Percentiles rank a stretch among this genome's conserved stretches.
These are phyloP conservation scores for Melanogaster broomeanus DNA, from an alignment of 768 basidiomycete genomes.

Conservation along the genomic window DNA sequence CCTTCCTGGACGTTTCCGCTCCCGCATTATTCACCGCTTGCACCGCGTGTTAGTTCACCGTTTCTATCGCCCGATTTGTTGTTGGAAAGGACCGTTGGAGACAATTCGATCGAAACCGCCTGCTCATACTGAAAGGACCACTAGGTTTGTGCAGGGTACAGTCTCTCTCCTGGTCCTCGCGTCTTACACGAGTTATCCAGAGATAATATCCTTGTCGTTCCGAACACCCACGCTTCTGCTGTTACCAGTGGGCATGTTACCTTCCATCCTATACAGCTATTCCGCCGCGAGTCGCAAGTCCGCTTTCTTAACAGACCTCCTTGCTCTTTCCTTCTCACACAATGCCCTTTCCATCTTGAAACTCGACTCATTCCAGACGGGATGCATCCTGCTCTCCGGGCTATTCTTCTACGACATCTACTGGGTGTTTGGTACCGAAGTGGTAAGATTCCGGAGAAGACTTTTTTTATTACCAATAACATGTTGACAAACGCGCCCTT, in stretches of 20 bases:
- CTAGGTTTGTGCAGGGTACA: constrained; percentile 38
- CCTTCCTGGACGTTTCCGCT: background rate
- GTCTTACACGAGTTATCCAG: constrained; percentile 26
- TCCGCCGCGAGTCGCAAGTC: constrained; percentile 50
- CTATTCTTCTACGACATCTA: constrained; percentile 93
- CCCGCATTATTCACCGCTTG: background rate
- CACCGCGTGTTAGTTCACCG: constrained; percentile 42
- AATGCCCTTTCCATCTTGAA: constrained; percentile 78
- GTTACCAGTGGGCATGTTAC: constrained; percentile 59
- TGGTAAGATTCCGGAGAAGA: constrained; percentile 50
- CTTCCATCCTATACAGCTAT: constrained; percentile 66
- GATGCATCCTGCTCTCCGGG: constrained; percentile 76
- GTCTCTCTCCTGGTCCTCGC: background rate
- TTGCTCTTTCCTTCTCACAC: constrained; percentile 77
- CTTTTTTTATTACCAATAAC: background rate
- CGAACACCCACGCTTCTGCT: constrained; percentile 59
- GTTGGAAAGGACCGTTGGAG: constrained; percentile 60
- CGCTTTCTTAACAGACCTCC: constrained; percentile 73
- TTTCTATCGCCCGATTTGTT: constrained; percentile 49
- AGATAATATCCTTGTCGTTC: constrained; percentile 43
- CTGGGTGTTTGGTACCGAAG: constrained; percentile 91
- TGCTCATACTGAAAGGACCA: constrained; percentile 47
- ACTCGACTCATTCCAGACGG: constrained; percentile 89
- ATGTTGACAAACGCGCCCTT: background rate
- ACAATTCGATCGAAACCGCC: constrained; percentile 47